Conservation (phyloP, 352 stramenopile genomes). For the Phytophthora meadii region DNA sequence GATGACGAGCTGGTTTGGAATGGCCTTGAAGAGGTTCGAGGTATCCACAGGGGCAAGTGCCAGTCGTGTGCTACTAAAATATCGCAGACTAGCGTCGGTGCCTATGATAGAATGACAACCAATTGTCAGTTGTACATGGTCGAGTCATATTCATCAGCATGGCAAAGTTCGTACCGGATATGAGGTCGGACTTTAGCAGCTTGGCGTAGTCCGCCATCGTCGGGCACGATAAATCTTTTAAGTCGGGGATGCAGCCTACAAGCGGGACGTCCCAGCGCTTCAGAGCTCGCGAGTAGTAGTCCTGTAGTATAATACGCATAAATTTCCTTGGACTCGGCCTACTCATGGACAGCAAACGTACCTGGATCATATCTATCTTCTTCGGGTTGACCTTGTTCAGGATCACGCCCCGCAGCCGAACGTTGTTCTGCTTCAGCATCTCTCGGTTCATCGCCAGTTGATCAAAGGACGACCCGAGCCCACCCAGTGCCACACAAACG, state of each 20-base stretch:
- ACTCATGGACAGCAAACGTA: constrained; percentile 14
- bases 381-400: constrained; percentile 90
- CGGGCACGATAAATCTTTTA: constrained; percentile 83
- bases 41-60: constrained; percentile 79
- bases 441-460: constrained; percentile 87
- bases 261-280: constrained; percentile 91
- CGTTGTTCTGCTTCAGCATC: constrained; percentile 81
- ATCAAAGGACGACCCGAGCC: constrained; percentile 86
- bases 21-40: constrained; percentile 86
- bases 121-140: background rate
- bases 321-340: background rate
- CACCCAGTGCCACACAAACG: constrained; percentile 80
- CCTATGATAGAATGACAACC: constrained; percentile 32
- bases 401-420: constrained; percentile 81
- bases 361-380: constrained; percentile 93
- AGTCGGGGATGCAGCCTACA: constrained; percentile 87
- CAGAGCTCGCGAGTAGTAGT: constrained; percentile 91
- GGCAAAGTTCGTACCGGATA: constrained; percentile 54
- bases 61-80: constrained; percentile 87
- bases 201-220: constrained; percentile 91
- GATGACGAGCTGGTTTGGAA: constrained; percentile 87
- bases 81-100: constrained; percentile 74
- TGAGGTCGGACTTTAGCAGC: constrained; percentile 81
- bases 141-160: background rate
- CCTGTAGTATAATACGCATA: constrained; percentile 32